Evolutionary conservation across 2,329 filamentous ascomycete species (phyloP).

Genomic region (Sporothrix mexicana): DNA sequence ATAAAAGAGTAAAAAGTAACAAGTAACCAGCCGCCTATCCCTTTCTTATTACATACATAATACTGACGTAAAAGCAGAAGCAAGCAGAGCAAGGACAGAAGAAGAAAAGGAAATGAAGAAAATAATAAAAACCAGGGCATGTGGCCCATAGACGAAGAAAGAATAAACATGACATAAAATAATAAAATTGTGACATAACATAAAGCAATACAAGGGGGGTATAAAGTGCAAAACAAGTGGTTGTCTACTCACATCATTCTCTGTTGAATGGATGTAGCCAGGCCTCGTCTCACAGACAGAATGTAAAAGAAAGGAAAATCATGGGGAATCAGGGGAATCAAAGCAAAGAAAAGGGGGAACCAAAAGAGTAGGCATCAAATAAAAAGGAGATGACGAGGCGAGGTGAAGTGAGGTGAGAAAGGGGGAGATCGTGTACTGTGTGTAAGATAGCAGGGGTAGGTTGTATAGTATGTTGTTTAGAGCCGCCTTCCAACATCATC

Average conservation of each 20-base stretch:
- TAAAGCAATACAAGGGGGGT: slow-evolving; percentile 19
- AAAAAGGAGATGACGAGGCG: slow-evolving; percentile 5
- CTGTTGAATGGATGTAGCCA: not conserved
- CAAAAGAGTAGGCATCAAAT: not conserved
- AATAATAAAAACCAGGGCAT: not conserved
- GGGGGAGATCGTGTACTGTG: not conserved
- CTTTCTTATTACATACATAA: slow-evolving; percentile 21
- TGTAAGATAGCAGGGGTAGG: no score
- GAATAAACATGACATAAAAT: not conserved
- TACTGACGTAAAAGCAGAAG: not conserved
- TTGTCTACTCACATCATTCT: not conserved
- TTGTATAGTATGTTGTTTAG: not conserved
- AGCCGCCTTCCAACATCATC: not conserved
- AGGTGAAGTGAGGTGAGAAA: not conserved
- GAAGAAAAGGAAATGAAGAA: not conserved
- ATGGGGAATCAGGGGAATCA: not conserved
- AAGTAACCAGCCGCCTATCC: slow-evolving; percentile 13
- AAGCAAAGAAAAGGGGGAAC: not conserved
- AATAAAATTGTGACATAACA: not conserved
- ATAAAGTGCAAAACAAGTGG: slow-evolving; percentile 3
- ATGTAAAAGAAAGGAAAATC: not conserved
- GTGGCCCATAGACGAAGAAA: not conserved
- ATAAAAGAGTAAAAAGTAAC: not conserved
- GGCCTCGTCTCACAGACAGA: not conserved
- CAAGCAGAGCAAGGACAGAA: not conserved